These are phyloP conservation scores for Sclerotinia sclerotiorum DNA, from an alignment of 2,329 filamentous ascomycete species.

Conservation along the genomic window DNA sequence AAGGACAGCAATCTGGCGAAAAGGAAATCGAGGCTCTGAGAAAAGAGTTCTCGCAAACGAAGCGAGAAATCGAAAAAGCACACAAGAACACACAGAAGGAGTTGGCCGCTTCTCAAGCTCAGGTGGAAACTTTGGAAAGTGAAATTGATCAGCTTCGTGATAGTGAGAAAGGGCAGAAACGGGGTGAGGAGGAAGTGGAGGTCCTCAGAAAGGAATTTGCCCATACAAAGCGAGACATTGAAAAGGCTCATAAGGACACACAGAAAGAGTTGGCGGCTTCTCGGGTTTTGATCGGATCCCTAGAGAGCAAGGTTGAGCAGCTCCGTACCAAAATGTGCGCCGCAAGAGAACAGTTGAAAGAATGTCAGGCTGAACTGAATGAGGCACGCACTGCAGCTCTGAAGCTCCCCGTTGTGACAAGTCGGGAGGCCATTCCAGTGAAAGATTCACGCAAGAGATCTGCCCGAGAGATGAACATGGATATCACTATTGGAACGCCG, in stretches of 20 bases:
- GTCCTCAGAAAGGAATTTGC: constrained; percentile 42
- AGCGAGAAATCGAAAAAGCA: constrained; percentile 36
- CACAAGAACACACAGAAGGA: constrained; percentile 36
- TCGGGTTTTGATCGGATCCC: constrained; percentile 62
- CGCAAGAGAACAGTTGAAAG: constrained; percentile 71
- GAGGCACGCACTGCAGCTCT: constrained; percentile 42
- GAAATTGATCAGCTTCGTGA: constrained; percentile 31
- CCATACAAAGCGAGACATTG: constrained; percentile 38
- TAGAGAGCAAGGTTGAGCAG: constrained; percentile 41
- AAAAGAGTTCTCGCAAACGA: constrained; percentile 41
- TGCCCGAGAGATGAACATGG: constrained; percentile 45
- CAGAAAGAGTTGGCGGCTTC: constrained; percentile 43
- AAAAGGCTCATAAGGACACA: constrained; percentile 31
- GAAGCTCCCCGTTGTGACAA: constrained; percentile 23
- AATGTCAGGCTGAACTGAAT: constrained; percentile 51
- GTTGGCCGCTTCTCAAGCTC: constrained; percentile 50
- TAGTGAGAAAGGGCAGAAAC: constrained; percentile 45
- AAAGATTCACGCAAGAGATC: constrained; percentile 45
- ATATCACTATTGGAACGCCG: constrained; percentile 52
- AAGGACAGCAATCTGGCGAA: constrained; percentile 52
- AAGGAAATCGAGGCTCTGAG: constrained; percentile 43
- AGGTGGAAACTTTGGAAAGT: constrained; percentile 55
- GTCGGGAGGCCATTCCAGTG: constrained; percentile 30
- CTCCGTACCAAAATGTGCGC: constrained; percentile 51
- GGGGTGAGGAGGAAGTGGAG: constrained; percentile 48